Base-by-base conservation (phyloP, 108 stramenopile species). In the Phaeodactylum tricornutum region DNA sequence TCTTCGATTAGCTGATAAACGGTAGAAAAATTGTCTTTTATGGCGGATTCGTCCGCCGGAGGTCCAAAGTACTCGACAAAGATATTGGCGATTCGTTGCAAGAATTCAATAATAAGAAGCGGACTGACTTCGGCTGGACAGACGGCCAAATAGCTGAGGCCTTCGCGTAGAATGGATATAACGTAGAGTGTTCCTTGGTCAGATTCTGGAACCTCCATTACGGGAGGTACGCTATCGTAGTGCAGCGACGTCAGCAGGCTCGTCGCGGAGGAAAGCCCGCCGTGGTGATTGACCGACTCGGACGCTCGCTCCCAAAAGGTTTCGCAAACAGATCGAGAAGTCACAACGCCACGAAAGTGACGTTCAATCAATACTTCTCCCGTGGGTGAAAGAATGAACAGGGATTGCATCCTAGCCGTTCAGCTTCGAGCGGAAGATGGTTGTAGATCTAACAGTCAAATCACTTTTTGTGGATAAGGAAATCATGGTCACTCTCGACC, bases 1-100 rank as follows among this genome's bases (percentile, higher is more conserved):
- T 99, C 96, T 64, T 97, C 95, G 46, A 99, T 50, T 23, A 99
- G 57, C 57, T 97, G 96, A 71, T 97, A 99, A 33, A 95, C 93
- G 30, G 89, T 95, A 11, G 82, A 76, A 59, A 99, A 97, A 58
- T 94, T 95, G 45, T 96, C 96, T 61, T 96, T 97, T 42, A 99
- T 86, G n/a, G 89, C 77, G 20, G 55, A 59, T 39, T 96, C 95
- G 53, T 95, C 93, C n/a, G 90, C 82, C 2, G 87, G 86, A 42
- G 43, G 54, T 29, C 93, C 94, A 69, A 99, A 94, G 59, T 99
- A 99, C 7, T 94, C 74, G 15, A 82, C 80, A 51, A 97, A 92
- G 6, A 92, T 94, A 56, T 95, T 92, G 23, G 93, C 76, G 8
- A 99, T 63, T 20, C 94, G 80, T 70, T 99, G 95, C 28, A 97